Evolutionary conservation across 129 eudicot genomes (phyloP), one percentile per base, ranked within the genome.

Genomic region (Rutidosis leptorrhynchoides): DNA sequence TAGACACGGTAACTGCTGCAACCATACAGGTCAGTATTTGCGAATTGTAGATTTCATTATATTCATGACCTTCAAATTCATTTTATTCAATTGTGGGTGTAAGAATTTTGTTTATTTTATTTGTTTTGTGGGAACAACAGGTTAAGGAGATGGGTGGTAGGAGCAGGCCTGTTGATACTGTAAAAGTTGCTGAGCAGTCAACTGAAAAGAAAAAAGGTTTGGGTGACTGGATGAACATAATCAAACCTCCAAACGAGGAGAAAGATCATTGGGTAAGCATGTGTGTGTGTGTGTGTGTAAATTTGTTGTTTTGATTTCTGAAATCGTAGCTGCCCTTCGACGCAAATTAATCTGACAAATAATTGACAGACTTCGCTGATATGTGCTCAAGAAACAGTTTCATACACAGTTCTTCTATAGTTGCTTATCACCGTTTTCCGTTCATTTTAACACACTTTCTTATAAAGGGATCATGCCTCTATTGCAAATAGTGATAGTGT

Each of bases 1-100:
- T 91, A 80, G 98, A 91, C 62, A 88, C 90, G 40, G 94, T 85
- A 51, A 91, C 98, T 6, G 96, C 98, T 17, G 98, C 96, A 65
- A 88, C 85, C 27, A 80, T 83, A 45, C 98, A 91, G 98, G 98
- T 91, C 68, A 49, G 69, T 25, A 37, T 15, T 26, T 33, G 2
- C 22, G n/a, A 61, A 33, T 74, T 67, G 30, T 48, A 42, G 4
- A 37, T 40, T 27, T 40, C 14, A 20, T 24, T 25, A 4, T 12
- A 20, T 72, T 62, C 14, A 29, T 27, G 20, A 65, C 25, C 49
- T 63, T 6, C 24, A 12, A n/a, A n/a, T 30, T 11, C 17, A n/a
- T 25, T 53, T 52, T 22, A 15, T 63, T 17, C 14, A 28, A 21
- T 27, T 10, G 48, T 7, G 8, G 12, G 30, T 63, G 21, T 35